Percentiles rank a stretch among this genome's conserved stretches.
These are phyloP conservation scores for Bipolaris gigantea DNA, from an alignment of 2,329 filamentous ascomycete genomes.

Conservation along the genomic window DNA sequence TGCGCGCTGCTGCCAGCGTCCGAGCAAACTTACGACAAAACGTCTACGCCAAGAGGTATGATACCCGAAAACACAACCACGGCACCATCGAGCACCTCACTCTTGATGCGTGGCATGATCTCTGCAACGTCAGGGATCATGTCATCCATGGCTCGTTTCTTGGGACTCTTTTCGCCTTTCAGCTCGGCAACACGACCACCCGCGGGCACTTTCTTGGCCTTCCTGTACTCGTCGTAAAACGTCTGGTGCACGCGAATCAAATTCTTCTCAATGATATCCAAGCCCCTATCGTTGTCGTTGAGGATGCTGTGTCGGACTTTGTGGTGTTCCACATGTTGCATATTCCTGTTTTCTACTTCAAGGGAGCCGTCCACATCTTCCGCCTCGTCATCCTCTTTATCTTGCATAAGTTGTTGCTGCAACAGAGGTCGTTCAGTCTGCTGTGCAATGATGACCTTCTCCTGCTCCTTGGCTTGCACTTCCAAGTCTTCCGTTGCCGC, in stretches of 20 bases:
- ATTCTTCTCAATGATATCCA: slow-evolving; percentile 74
- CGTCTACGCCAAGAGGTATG: slow-evolving; percentile 77
- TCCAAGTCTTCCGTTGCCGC: slow-evolving; percentile 72
- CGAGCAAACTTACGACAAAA: slow-evolving; percentile 56
- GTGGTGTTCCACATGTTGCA: slow-evolving; percentile 34
- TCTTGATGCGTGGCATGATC: slow-evolving; percentile 83
- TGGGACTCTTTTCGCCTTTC: slow-evolving; percentile 54
- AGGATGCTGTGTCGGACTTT: slow-evolving; percentile 73
- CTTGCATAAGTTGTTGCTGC: slow-evolving; percentile 89
- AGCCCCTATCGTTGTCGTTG: slow-evolving; percentile 83
- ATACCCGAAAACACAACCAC: slow-evolving; percentile 89
- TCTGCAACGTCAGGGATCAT: slow-evolving; percentile 81
- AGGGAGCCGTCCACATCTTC: slow-evolving; percentile 52
- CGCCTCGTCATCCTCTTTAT: slow-evolving; percentile 74
- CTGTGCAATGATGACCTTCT: slow-evolving; percentile 84
- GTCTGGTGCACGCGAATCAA: slow-evolving; percentile 72
- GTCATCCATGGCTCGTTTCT: slow-evolving; percentile 52
- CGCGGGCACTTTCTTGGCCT: slow-evolving; percentile 47
- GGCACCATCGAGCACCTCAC: slow-evolving; percentile 70
- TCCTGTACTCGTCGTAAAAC: slow-evolving; percentile 84
- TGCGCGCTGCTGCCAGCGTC: background rate
- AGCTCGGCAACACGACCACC: slow-evolving; percentile 54
- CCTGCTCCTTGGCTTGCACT: slow-evolving; percentile 80
- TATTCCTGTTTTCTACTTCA: slow-evolving; percentile 45
- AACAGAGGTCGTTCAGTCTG: slow-evolving; percentile 83